Evolutionary conservation across 805 yeast genomes (phyloP), one percentile per base, ranked within the genome.

Genomic region (Ogataea dorogensis): DNA sequence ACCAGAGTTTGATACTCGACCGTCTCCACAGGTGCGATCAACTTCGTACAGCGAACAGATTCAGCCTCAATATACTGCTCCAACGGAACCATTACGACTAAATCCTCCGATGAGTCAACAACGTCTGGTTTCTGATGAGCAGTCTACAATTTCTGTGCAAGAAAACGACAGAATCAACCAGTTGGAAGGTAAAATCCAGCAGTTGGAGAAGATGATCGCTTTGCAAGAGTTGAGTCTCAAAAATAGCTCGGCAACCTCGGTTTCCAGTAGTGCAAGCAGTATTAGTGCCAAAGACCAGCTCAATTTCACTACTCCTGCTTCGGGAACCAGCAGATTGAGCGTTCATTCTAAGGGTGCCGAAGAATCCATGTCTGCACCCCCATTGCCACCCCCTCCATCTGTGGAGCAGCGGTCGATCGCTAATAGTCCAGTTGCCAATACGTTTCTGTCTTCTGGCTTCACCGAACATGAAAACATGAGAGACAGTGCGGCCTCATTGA

Each of bases 151-250:
- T 12, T 16, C 35, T 3, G n/a, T 24, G 4, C 36, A 37, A 3
- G 55, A 51, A 18, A 46, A 42, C 21, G 48, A 47, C 5, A 43
- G 59, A 31, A 57, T 59, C 22, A 49, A 48, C 31, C 40, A 37
- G n/a, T 40, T 59, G n/a, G 64, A 59, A 28, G 63, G 56, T 16
- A 59, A 59, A 33, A 54, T 59, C 14, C 55, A 55, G 24, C 46
- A 47, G 20, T 43, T 59, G 20, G 64, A 59, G 33, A 46, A 46
- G 24, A 49, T 53, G 28, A 41, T 59, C 21, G 51, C 54, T 7
- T 20, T 46, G 24, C 53, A 50, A 29, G 56, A 51, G 5, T 29
- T 53, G 24, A 33, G 38, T 13, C 24, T 31, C 18, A 33, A 44
- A 18, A 38, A 38, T 13, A 31, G 39, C 11, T 43, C 51, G 7